phyloP scores from a whole-genome alignment of 2,329 filamentous ascomycete species.

The Botrytis sinoallii region DNA sequence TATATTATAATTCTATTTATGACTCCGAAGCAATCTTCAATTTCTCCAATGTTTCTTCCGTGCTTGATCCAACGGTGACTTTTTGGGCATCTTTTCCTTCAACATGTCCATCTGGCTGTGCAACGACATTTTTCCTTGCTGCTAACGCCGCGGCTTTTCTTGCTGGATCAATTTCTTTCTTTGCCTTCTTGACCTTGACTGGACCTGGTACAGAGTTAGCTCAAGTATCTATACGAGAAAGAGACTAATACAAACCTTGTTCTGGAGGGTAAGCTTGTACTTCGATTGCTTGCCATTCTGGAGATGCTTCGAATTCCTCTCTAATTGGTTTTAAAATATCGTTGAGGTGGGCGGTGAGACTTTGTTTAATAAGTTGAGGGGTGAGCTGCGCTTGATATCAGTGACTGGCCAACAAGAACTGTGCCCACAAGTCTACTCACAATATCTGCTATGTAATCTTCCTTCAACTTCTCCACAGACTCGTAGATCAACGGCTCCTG shows the following conservation, averaged over 20 bases:
- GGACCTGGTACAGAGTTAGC: constrained; percentile 38
- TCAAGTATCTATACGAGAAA: neutral
- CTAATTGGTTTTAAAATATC: constrained; percentile 76
- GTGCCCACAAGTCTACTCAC: neutral
- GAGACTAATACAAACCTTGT: constrained; percentile 46
- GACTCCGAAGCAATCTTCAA: constrained; percentile 27
- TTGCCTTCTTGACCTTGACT: constrained; percentile 66
- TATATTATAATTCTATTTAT: constrained; percentile 24
- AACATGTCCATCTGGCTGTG: constrained; percentile 34
- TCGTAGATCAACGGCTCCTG: constrained; percentile 17
- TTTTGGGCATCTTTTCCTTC: constrained; percentile 30
- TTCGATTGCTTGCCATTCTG: constrained; percentile 78
- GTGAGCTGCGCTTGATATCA: constrained; percentile 54
- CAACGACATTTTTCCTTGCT: constrained; percentile 29
- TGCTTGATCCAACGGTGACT: constrained; percentile 28
- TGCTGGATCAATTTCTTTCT: constrained; percentile 52
- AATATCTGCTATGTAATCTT: constrained; percentile 15
- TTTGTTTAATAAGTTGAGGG: constrained; percentile 85
- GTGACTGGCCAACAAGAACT: neutral
- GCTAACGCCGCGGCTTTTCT: constrained; percentile 35
- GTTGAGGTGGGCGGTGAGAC: constrained; percentile 70
- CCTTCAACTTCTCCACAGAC: constrained; percentile 14
- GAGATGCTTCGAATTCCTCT: constrained; percentile 63
- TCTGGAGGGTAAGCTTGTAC: constrained; percentile 78
- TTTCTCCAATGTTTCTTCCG: constrained; percentile 32